These are phyloP conservation scores for Strigomonas oncopelti DNA, from an alignment of 208 protist species.

Conservation along the genomic window DNA sequence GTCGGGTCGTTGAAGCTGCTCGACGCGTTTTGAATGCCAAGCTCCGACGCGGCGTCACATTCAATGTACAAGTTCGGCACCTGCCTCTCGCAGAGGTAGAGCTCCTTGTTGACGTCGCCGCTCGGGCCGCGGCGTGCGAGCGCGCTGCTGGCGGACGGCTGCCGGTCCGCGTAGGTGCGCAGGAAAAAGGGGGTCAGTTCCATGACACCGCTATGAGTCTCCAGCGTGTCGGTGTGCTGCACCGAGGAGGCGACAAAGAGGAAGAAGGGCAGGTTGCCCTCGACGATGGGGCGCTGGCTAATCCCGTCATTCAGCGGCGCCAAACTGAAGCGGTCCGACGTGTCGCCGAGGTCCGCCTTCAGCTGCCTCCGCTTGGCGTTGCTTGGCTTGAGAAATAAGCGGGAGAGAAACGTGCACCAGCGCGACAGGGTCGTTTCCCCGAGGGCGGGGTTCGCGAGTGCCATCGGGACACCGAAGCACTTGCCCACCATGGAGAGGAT, in stretches of 20 bases:
- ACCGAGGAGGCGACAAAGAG: constrained; percentile 12
- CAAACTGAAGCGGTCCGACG: neutral
- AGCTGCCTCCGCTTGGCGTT: neutral
- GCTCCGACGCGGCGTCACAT: no score
- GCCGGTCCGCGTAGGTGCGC: neutral
- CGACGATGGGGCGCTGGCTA: neutral
- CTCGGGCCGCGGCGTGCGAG: no score
- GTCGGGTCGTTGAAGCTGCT: neutral
- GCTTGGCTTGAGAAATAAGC: constrained; percentile 6
- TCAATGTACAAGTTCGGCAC: no score
- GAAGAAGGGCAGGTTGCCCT: constrained; percentile 12
- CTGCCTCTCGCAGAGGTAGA: no score
- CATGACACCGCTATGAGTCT: neutral
- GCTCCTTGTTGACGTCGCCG: no score
- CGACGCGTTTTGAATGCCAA: neutral
- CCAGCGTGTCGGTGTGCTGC: neutral
- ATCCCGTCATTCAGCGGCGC: neutral
- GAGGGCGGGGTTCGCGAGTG: constrained; percentile 13
- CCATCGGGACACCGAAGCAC: constrained; percentile 10
- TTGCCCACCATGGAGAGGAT: constrained; percentile 2
- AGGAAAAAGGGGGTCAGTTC: constrained; percentile 5
- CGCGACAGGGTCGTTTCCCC: constrained; percentile 13
- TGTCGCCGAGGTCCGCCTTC: neutral
- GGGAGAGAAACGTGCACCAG: constrained; percentile 15
- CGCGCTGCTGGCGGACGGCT: no score